Evolutionary conservation across 139 green algal genomes (phyloP).

Genomic region (Haematococcus sp.): DNA sequence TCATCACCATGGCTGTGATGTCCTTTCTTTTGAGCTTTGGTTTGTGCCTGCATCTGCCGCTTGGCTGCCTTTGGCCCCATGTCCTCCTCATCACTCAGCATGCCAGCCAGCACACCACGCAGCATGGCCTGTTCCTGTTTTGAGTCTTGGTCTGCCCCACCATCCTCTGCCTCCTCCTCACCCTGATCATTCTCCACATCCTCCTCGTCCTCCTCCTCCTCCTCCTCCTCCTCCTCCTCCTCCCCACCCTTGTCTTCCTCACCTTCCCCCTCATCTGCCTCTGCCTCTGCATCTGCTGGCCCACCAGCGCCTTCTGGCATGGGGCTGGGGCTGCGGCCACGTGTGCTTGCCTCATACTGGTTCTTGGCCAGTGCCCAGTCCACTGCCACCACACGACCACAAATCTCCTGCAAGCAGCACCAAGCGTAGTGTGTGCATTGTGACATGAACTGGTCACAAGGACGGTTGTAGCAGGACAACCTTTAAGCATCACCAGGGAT

Average conservation of each 20-base stretch:
- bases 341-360: slow-evolving; percentile 43
- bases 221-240: slow-evolving; percentile 10
- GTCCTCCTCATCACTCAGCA: slow-evolving; percentile 11
- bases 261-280: slow-evolving; percentile 2
- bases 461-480: neutral
- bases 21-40: neutral
- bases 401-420: slow-evolving; percentile 60
- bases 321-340: too few relatives aligned
- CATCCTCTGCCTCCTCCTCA: neutral
- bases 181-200: neutral
- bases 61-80: neutral
- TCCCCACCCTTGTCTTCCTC: slow-evolving; percentile 5
- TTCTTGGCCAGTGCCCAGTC: slow-evolving; percentile 90
- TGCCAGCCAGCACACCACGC: slow-evolving; percentile 8
- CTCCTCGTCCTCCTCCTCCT: neutral
- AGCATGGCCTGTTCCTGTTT: slow-evolving; percentile 18
- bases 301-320: neutral
- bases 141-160: too few relatives aligned
- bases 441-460: neutral
- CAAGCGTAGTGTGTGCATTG: too few relatives aligned
- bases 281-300: slow-evolving; percentile 5
- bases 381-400: slow-evolving; percentile 71
- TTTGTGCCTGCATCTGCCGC: neutral
- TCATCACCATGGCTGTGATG: neutral
- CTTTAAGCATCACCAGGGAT: neutral